Evolutionary conservation across 768 basidiomycete species (phyloP).

Genomic region (Inosperma sp.): DNA sequence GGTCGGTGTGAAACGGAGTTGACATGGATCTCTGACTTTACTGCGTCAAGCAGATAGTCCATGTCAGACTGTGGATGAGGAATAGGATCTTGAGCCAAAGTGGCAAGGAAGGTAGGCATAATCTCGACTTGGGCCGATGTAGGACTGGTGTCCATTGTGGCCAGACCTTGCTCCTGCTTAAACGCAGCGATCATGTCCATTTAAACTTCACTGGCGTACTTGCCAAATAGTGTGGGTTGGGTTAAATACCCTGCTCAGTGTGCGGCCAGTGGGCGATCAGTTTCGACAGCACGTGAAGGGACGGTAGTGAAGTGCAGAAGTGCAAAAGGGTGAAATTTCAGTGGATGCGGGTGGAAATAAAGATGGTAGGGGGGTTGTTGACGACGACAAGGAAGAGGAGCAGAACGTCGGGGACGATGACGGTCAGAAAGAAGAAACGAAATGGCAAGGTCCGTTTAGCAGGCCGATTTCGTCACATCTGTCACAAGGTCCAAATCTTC

Average conservation of each 20-base stretch:
- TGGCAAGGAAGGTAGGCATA: conserved; percentile 17
- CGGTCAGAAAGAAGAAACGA: conserved; percentile 8
- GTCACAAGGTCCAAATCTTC: conserved; percentile 7
- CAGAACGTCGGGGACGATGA: conserved; percentile 7
- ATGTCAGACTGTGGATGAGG: conserved; percentile 28
- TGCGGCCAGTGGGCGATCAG: conserved; percentile 17
- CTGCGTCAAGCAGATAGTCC: conserved; percentile 32
- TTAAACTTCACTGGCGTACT: conserved; percentile 6
- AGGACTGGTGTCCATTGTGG: conserved; percentile 36
- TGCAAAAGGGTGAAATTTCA: not conserved
- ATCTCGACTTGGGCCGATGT: conserved; percentile 19
- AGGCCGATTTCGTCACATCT: conserved; percentile 8
- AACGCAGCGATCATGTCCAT: conserved; percentile 28
- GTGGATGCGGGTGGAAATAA: not conserved
- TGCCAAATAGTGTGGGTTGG: conserved; percentile 5
- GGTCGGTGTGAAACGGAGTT: conserved; percentile 35
- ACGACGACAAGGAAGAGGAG: not conserved
- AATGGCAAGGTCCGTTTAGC: conserved; percentile 11
- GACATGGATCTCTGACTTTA: conserved; percentile 18
- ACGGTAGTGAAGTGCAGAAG: not conserved
- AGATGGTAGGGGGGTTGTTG: not conserved
- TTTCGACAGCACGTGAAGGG: conserved; percentile 20
- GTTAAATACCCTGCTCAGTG: conserved; percentile 19
- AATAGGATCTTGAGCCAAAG: conserved; percentile 21
- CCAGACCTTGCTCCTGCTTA: conserved; percentile 30